These are phyloP conservation scores for Dillenia suffruticosa DNA, from an alignment of 164 flowering plant genomes.

Conservation along the genomic window DNA sequence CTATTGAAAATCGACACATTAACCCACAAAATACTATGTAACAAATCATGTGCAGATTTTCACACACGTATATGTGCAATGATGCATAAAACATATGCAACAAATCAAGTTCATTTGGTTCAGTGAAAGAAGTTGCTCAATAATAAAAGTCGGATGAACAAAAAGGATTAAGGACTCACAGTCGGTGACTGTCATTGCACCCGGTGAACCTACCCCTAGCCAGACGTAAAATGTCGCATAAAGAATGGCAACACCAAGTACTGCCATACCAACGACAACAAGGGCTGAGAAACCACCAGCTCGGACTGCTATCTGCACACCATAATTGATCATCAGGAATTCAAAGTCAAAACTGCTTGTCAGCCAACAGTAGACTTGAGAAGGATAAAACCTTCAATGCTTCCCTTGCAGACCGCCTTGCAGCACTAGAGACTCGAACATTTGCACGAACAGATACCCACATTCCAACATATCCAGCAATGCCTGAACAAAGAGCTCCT, in stretches of 20 bases:
- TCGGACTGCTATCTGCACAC: conserved; percentile 84
- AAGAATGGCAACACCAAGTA: conserved; percentile 80
- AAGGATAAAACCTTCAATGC: conserved; percentile 78
- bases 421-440: conserved; percentile 99
- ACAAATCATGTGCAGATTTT: too few relatives aligned
- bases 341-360: neutral
- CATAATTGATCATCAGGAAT: conserved; percentile 8
- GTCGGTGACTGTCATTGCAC: conserved; percentile 92
- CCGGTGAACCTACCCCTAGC: conserved; percentile 80
- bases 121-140: neutral
- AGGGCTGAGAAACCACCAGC: conserved; percentile 99
- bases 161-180: conserved; percentile 47
- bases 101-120: neutral
- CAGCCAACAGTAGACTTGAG: neutral
- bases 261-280: conserved; percentile 98
- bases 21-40: too few relatives aligned
- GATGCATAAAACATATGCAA: conserved; percentile 5
- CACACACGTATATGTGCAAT: neutral
- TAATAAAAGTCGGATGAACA: neutral
- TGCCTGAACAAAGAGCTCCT: conserved; percentile 94
- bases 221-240: conserved; percentile 87
- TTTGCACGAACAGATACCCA: conserved; percentile 99
- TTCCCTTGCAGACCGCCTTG: conserved; percentile 94
- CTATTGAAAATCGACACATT: too few relatives aligned
- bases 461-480: conserved; percentile 99